Evolutionary conservation across 352 stramenopile species (phyloP).

Genomic region (Globisporangium abappressorium): DNA sequence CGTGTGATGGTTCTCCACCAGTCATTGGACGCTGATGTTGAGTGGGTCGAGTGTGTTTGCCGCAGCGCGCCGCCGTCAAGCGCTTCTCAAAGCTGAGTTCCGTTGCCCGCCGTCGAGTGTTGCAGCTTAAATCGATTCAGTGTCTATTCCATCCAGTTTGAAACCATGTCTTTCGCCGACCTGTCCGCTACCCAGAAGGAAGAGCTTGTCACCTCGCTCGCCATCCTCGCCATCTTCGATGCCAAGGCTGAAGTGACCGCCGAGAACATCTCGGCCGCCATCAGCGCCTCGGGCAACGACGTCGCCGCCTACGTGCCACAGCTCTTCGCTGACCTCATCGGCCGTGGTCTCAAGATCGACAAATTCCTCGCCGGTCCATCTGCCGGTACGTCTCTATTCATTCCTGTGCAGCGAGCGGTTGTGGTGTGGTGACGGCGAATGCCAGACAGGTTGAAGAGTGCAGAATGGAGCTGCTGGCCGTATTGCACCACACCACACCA

Average conservation of each 20-base stretch:
- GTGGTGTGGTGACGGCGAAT: neutral
- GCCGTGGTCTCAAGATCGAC: slow-evolving; percentile 78
- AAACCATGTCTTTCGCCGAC: slow-evolving; percentile 84
- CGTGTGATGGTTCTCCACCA: slow-evolving; percentile 52
- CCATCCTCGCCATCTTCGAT: slow-evolving; percentile 79
- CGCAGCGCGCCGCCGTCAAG: neutral
- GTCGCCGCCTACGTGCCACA: slow-evolving; percentile 75
- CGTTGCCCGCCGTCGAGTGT: slow-evolving; percentile 26
- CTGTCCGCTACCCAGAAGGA: slow-evolving; percentile 81
- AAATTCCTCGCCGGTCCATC: slow-evolving; percentile 88
- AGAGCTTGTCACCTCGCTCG: slow-evolving; percentile 82
- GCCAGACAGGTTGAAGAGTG: neutral
- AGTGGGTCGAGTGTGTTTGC: neutral
- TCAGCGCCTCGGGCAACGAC: slow-evolving; percentile 76
- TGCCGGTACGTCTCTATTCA: slow-evolving; percentile 53
- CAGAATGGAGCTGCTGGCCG: neutral
- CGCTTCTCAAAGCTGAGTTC: slow-evolving; percentile 65
- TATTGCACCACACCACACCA: neutral
- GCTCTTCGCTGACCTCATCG: slow-evolving; percentile 83
- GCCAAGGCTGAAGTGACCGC: slow-evolving; percentile 71
- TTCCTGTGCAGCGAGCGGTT: neutral
- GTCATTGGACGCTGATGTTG: slow-evolving; percentile 43
- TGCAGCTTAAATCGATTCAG: slow-evolving; percentile 88
- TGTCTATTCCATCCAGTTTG: slow-evolving; percentile 55
- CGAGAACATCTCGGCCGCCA: slow-evolving; percentile 71